Evolutionary conservation across 2,329 filamentous ascomycete species (phyloP).

Genomic region (Mycosphaerelloides madeirae): DNA sequence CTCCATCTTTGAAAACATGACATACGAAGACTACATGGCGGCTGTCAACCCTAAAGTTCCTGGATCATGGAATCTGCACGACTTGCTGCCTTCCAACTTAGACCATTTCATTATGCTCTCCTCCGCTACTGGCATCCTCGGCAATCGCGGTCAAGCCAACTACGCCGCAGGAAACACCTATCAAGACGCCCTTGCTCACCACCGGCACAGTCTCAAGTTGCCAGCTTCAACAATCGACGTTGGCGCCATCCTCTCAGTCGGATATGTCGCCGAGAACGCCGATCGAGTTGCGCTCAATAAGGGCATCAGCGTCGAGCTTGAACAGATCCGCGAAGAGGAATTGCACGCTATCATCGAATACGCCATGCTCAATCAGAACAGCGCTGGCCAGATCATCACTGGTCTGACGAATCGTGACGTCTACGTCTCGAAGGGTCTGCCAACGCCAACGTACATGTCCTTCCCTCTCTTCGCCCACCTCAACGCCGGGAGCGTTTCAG

Average conservation of each 20-base stretch:
- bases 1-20: constrained; percentile 11
- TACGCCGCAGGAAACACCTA: constrained; percentile 38
- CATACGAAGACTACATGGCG: constrained; percentile 1
- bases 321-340: neutral
- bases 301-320: neutral
- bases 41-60: constrained; percentile 9
- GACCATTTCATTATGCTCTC: constrained; percentile 33
- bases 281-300: constrained; percentile 2
- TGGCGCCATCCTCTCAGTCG: constrained; percentile 30
- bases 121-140: constrained; percentile 21
- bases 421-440: neutral
- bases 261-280: constrained; percentile 18
- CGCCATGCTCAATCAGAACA: neutral
- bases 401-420: neutral
- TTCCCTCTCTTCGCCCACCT: neutral
- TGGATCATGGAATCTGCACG: constrained; percentile 43
- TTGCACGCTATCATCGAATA: neutral
- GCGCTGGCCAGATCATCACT: neutral
- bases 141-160: constrained; percentile 40
- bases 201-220: constrained; percentile 24
- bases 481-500: neutral
- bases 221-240: constrained; percentile 27
- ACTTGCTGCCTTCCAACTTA: constrained; percentile 15
- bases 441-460: neutral
- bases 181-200: constrained; percentile 24